Conservation (phyloP, 2,329 filamentous ascomycete species). For the Drechslerella coelobrocha region DNA sequence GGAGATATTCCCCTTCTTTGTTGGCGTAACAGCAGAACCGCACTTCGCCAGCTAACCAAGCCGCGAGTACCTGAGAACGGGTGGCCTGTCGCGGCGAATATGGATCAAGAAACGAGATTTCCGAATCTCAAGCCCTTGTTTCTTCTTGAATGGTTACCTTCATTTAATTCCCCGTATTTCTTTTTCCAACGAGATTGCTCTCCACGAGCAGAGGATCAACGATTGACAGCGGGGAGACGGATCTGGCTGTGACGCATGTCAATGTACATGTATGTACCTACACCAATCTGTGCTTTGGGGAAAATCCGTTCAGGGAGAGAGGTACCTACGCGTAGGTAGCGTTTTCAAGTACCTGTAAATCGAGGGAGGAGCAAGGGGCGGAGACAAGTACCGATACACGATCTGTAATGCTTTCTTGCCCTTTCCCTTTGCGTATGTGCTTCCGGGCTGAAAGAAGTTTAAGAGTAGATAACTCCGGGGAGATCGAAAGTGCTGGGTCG, state of each 20-base stretch:
- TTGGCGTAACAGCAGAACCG: slow-evolving; percentile 20
- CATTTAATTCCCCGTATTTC: slow-evolving; percentile 8
- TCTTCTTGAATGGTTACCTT: not conserved
- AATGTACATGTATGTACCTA: slow-evolving; percentile 6
- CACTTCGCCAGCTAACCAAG: slow-evolving; percentile 36
- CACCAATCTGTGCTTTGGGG: too few species aligned
- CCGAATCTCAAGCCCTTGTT: not conserved
- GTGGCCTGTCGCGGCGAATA: slow-evolving; percentile 43
- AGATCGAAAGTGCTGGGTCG: slow-evolving; percentile 29
- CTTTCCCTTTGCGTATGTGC: not conserved
- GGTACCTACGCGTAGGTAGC: too few species aligned
- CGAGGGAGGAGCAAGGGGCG: not conserved
- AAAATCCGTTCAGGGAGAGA: not conserved
- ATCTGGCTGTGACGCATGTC: slow-evolving; percentile 20
- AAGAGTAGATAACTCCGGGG: slow-evolving; percentile 5
- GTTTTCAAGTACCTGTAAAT: too few species aligned
- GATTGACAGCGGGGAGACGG: slow-evolving; percentile 36
- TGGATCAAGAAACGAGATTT: slow-evolving; percentile 10
- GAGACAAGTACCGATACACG: not conserved
- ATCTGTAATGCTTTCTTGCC: not conserved
- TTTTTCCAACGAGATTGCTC: slow-evolving; percentile 20
- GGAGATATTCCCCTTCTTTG: slow-evolving; percentile 35
- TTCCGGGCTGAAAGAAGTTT: not conserved
- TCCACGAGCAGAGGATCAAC: slow-evolving; percentile 29
- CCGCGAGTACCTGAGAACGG: slow-evolving; percentile 10